Percentiles rank a stretch among this genome's conserved stretches.
These are phyloP conservation scores for Fraxinus xanthoxyloides DNA, from an alignment of 305 asterid species.

Conservation along the genomic window DNA sequence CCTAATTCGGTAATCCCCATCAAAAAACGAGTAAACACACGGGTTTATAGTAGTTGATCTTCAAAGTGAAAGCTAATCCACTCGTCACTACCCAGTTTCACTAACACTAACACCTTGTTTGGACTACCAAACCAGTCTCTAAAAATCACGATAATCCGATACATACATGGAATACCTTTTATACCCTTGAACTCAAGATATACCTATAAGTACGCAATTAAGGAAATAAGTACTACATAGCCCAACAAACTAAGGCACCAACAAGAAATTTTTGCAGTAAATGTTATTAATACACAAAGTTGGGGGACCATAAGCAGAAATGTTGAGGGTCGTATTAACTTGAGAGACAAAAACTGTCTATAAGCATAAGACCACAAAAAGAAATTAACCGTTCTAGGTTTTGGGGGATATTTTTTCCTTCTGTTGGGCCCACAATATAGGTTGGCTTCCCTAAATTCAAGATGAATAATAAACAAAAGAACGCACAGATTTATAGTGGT, in stretches of 20 bases:
- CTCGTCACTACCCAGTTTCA: neutral
- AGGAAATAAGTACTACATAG: neutral
- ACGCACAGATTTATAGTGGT: neutral
- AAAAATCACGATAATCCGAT: too few relatives aligned
- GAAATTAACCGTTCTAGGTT: neutral
- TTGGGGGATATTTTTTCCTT: neutral
- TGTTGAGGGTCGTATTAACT: neutral
- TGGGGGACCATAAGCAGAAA: conserved; percentile 5
- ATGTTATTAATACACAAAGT: neutral
- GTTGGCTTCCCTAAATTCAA: neutral
- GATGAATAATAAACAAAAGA: neutral
- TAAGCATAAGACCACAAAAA: neutral
- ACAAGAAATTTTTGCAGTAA: neutral
- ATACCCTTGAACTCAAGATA: neutral
- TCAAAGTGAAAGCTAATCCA: neutral
- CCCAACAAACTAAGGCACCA: neutral
- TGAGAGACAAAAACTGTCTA: neutral
- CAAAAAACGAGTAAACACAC: neutral
- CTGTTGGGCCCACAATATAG: neutral
- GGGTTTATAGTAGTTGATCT: neutral
- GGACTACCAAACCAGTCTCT: too few relatives aligned
- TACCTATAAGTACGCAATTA: neutral
- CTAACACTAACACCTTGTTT: neutral
- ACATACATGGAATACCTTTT: neutral
- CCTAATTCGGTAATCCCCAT: neutral